Base-by-base conservation (phyloP, 2,329 filamentous ascomycete genomes). In the Fusarium kyushuense region DNA sequence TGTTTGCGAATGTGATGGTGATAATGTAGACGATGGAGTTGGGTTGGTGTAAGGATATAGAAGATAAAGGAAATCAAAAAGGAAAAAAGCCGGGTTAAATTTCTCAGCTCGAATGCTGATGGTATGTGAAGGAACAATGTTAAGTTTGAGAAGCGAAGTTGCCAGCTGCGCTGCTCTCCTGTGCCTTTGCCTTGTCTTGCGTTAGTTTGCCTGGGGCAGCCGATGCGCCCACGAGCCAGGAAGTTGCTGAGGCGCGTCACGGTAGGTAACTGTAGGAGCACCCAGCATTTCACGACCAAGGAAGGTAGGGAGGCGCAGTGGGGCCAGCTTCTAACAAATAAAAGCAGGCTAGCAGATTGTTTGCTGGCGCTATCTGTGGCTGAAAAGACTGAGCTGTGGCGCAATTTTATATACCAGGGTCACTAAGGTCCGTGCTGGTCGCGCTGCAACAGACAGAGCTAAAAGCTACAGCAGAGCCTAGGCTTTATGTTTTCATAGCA, bases 181-280 rank as follows among this genome's bases (percentile, higher is more conserved):
- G 47, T 51, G 42, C 58, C 60, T 62, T 65, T 65, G 52, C 54
- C 65, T 65, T 64, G 59, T 48, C 59, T 63, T 63, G 59, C 60
- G 60, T 64, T 61, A 55, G 48, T 69, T 69, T 69, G 66, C 53
- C 60, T 59, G 61, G 61, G 61, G 46, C 61, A 55, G 54, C 59
- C 62, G 58, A 67, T 69, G 67, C 68, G 63, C 70, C 68, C 58
- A 67, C 57, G 64, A 64, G 69, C 61, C 54, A 30, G 62, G 61
- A 71, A 46, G 57, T 54, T 53, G 69, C 69, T 72, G 56, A 64
- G 57, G 71, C 72, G 72, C 72, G 72, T 75, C 70, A 67, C 63
- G 58, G 65, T 38, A 38, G n/a, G 35, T 69, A 64, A 64, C 57
- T 51, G 63, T 53, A 63, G 51, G 64, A 56, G 51, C 62, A 63